A percentile compares a stretch with the other conserved stretches of the same genome.
Evolutionary conservation across 2,329 filamentous ascomycete genomes (phyloP).

Genomic region (Fusarium robinianum): DNA sequence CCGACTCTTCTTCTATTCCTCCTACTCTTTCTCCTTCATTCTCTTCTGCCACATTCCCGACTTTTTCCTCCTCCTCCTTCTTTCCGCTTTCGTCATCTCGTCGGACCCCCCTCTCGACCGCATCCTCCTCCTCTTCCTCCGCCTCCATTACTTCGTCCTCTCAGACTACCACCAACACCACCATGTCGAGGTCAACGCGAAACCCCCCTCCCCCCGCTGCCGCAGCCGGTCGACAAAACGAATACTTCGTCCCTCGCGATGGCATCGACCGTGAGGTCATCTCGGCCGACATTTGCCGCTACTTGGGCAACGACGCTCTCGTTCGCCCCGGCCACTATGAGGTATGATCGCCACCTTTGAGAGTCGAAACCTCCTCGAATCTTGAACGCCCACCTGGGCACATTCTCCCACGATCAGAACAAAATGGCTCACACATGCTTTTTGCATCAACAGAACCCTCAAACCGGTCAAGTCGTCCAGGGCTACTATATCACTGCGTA

Average conservation of each 20-base stretch:
- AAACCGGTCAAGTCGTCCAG: conserved; percentile 63
- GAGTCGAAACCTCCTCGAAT: conserved; percentile 5
- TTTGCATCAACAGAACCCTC: conserved; percentile 52
- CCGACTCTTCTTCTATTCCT: conserved; percentile 28
- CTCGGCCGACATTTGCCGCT: conserved; percentile 82
- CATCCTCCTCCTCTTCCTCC: conserved; percentile 22
- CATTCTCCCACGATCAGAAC: conserved; percentile 8
- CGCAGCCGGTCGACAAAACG: conserved; percentile 63
- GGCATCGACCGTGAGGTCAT: conserved; percentile 85
- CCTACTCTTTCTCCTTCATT: conserved; percentile 20
- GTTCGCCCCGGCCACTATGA: conserved; percentile 76
- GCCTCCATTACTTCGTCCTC: conserved; percentile 25
- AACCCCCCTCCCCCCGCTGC: conserved; percentile 43
- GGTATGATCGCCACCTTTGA: conserved; percentile 50
- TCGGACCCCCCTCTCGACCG: too few relatives aligned
- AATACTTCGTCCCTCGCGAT: conserved; percentile 80
- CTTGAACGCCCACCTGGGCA: not conserved
- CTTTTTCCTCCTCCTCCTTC: conserved; percentile 24
- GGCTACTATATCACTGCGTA: conserved; percentile 82
- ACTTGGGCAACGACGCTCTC: conserved; percentile 80
- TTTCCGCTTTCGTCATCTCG: conserved; percentile 20
- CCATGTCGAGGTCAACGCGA: conserved; percentile 49
- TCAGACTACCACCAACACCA: conserved; percentile 31
- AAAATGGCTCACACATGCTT: conserved; percentile 32
- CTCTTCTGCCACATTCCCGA: conserved; percentile 24